Evolutionary conservation across 352 stramenopile genomes (phyloP).

Genomic region (Pythium sukuiense): DNA sequence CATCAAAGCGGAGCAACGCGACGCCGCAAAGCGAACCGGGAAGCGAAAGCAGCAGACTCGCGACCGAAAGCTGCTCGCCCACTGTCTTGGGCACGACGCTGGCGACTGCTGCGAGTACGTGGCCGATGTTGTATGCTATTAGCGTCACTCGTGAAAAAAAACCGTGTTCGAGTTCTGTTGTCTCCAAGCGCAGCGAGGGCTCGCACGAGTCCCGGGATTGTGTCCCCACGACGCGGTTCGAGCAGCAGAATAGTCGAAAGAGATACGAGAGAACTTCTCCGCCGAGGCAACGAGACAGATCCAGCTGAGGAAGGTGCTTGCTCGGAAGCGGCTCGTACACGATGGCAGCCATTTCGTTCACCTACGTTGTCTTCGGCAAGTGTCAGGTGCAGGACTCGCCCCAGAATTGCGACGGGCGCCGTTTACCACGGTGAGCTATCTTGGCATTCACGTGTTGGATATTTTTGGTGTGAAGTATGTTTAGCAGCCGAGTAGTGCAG

Average conservation of each 20-base stretch:
- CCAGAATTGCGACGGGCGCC: no score
- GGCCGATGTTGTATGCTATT: not conserved
- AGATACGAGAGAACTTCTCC: not conserved
- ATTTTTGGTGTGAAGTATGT: no score
- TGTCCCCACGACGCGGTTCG: not conserved
- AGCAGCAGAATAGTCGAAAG: not conserved
- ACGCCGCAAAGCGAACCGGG: not conserved
- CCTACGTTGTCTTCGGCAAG: not conserved
- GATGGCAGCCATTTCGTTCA: not conserved
- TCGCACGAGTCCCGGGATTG: not conserved
- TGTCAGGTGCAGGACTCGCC: no score
- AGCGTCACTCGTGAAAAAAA: not conserved
- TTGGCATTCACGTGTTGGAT: no score
- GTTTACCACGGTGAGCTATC: no score
- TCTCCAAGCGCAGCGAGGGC: not conserved
- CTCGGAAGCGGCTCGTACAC: not conserved
- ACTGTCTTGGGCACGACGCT: not conserved
- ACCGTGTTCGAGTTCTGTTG: not conserved
- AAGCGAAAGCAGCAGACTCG: not conserved
- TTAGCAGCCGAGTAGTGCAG: no score
- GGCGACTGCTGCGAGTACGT: not conserved
- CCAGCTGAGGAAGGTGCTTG: not conserved
- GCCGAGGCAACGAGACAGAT: not conserved
- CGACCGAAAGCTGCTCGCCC: not conserved
- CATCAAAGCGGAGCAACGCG: conserved; percentile 20